Evolutionary conservation across 148 eudicot genomes (phyloP), one percentile per base, ranked within the genome.

Genomic region (Chenopodium quinoa): DNA sequence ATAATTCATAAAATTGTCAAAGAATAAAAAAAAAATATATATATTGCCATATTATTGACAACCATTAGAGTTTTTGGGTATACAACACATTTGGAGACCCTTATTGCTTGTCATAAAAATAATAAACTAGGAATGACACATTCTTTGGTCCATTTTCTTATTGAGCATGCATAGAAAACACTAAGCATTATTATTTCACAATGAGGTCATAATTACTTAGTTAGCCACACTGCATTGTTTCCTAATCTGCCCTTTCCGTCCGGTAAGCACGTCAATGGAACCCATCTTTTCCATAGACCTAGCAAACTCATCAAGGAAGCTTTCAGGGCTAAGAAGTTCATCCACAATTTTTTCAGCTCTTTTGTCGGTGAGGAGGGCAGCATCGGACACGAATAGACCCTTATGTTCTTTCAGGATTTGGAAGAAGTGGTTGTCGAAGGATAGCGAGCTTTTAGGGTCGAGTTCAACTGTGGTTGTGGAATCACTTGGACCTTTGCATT

Each of bases 341-440:
- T 32, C 46, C 9, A 58, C 83, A 17, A 79, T n/a, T n/a, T 63
- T 31, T 1, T 60, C 64, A 7, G 87, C 69, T 32, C 64, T n/a
- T 0, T 62, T 25, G 10, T 85, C 23, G 0, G 85, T 79, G 1
- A 85, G 82, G 8, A 85, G 85, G 10, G 87, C 75, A 9, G 80
- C 80, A 71, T 85, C 87, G 1, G 87, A 85, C 2, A 34, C 25
- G 52, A 85, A 85, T 23, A 85, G 78, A 71, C 85, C 87, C 56
- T 76, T 79, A 0, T 63, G 32, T 3, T 68, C 73, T 2, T 68
- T 32, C 8, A 85, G 37, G 3, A 67, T 82, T 0, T 11, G 11
- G 12, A 17, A 85, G 75, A 82, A 82, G 64, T 79, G 48, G 32
- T 75, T 73, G 60, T 85, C 81, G n/a, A 85, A 82, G 0, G 82